Conservation (phyloP, 2,329 filamentous ascomycete genomes). For the Aspergillus japonicus region DNA sequence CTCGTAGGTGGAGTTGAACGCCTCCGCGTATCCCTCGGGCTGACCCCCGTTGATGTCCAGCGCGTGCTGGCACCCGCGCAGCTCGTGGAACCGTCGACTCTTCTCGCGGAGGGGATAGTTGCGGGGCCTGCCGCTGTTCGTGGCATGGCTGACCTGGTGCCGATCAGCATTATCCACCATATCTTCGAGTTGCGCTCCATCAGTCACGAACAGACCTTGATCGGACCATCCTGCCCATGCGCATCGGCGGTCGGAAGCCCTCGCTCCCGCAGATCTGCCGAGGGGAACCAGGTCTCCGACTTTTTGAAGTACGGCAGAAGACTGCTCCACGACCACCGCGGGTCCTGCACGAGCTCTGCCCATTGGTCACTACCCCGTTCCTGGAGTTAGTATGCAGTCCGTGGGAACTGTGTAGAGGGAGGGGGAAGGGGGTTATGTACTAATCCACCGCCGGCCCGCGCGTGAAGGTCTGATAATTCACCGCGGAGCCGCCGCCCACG, state of each 20-base stretch:
- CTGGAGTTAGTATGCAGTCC: neutral
- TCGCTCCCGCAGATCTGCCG: neutral
- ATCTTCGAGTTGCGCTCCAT: no score
- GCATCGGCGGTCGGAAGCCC: neutral
- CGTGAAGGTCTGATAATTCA: neutral
- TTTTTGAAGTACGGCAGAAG: conserved; percentile 1
- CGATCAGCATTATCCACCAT: neutral
- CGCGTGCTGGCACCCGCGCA: neutral
- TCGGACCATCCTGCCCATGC: neutral
- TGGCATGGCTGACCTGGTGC: neutral
- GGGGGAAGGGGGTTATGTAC: neutral
- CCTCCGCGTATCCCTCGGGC: neutral
- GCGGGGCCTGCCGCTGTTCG: neutral
- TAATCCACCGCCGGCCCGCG: conserved; percentile 1
- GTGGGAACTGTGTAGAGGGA: neutral
- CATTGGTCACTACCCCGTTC: neutral
- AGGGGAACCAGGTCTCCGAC: conserved; percentile 1
- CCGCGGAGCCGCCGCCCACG: neutral
- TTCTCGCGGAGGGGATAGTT: conserved; percentile 4
- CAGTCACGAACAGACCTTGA: neutral
- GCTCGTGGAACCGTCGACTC: neutral
- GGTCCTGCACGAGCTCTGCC: neutral
- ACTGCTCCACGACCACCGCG: neutral
- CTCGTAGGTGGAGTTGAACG: neutral
- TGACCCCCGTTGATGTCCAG: neutral